Base-by-base conservation (phyloP, 495 filamentous ascomycete genomes). In the Penicillium mononematosum region DNA sequence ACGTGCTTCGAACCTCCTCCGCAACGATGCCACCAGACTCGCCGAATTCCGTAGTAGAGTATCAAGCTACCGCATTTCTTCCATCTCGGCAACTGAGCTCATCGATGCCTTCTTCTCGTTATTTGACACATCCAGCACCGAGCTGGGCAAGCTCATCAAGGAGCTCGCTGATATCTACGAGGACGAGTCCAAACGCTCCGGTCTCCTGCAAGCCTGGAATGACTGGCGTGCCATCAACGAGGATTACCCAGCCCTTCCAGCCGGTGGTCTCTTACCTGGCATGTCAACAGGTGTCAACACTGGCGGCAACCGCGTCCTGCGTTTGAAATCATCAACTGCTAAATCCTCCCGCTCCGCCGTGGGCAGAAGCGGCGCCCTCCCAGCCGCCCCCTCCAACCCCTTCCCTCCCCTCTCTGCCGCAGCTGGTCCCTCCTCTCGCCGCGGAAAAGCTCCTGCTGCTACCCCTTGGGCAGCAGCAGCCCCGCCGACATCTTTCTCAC, bases 171-270 rank as follows among this genome's bases (percentile, higher is more conserved):
- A 98, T 4, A 87, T 98, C 20, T 99, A 91, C 63, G 92, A 98
- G 60, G 87, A 92, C 47, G 81, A 86, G 42, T 65, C 63, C 11
- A 97, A 96, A 65, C 83, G 81, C 12, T 85, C 83, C 10, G 78
- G 74, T 3, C 79, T 99, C 1, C 82, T 89, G 3, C 88, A 84
- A 60, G 86, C 92, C 5, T 98, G 92, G 93, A 89, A 88, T 58
- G 89, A 96, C 72, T 95, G 94, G 90, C 90, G 88, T 14, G 92
- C 90, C 10, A 90, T 93, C 64, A 93, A 96, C 62, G 94, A 97
- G 72, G 93, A 98, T 72, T 98, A 97, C 65, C 94, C 94, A 0
- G 88, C 90, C 0, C 81, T 98, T 0, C 92, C 92, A 3, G 85
- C 89, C 2, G 78, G 83, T 46, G 87, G 87, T 47, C 76, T 84